Conservation (phyloP, 2,329 filamentous ascomycete species). For the Xylariaceae sp. region DNA sequence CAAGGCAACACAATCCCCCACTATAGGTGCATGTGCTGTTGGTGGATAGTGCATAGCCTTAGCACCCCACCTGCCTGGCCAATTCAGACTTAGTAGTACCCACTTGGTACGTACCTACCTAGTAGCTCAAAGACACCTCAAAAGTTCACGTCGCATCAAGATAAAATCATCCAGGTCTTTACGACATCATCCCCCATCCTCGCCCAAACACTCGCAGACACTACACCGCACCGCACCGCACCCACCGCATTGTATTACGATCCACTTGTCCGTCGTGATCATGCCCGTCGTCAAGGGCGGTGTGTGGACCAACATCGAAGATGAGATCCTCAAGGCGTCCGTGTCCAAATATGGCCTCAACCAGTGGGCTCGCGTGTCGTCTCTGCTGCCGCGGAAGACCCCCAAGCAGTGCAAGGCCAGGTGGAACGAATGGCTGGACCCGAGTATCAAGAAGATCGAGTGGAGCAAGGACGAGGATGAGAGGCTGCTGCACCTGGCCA, state of each 20-base stretch:
- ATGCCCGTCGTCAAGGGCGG: constrained; percentile 74
- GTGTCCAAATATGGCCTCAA: constrained; percentile 94
- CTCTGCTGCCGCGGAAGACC: constrained; percentile 92
- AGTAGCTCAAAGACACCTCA: too few species aligned
- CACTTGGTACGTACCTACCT: too few species aligned
- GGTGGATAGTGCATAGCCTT: too few species aligned
- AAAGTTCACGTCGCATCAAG: too few species aligned
- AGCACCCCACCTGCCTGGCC: too few species aligned
- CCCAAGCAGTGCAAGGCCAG: constrained; percentile 98
- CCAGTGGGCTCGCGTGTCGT: constrained; percentile 98
- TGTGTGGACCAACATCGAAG: constrained; percentile 75
- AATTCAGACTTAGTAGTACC: too few species aligned
- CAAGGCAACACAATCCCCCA: too few species aligned
- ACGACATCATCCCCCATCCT: too few species aligned
- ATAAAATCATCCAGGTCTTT: too few species aligned
- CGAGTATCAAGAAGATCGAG: constrained; percentile 96
- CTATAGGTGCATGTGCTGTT: too few species aligned
- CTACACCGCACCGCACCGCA: not conserved
- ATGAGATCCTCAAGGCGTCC: constrained; percentile 95
- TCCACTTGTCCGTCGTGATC: constrained; percentile 25
- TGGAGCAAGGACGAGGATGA: constrained; percentile 99
- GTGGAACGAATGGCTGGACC: constrained; percentile 98
- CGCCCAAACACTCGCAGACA: too few species aligned
- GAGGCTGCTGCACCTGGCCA: constrained; percentile 91
- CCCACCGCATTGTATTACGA: not conserved